These are phyloP conservation scores for Chytriomyces sp. DNA, from an alignment of 192 early-diverging fungal species.

Conservation along the genomic window DNA sequence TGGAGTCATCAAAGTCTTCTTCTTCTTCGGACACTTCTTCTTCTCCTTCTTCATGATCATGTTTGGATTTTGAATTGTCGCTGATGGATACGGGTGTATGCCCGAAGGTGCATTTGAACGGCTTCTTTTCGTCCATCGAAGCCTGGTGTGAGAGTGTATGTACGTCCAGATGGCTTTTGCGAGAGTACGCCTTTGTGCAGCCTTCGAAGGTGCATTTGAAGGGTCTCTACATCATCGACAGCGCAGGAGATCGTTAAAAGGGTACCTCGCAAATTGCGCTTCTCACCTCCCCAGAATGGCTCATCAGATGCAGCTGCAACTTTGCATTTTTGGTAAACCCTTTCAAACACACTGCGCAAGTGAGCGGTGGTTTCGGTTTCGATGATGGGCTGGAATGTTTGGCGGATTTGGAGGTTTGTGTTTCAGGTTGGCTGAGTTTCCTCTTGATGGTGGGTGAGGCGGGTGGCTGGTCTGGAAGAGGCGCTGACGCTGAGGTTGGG, in stretches of 20 bases:
- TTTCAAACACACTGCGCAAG: conserved; percentile 13
- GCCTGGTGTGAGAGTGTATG: conserved; percentile 15
- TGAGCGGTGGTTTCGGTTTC: no score
- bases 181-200: conserved; percentile 14
- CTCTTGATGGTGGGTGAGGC: no score
- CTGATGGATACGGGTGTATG: neutral
- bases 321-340: conserved; percentile 11
- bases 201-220: conserved; percentile 13
- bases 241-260: neutral
- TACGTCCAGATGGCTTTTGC: conserved; percentile 31
- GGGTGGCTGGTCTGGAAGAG: no score
- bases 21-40: neutral
- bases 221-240: neutral
- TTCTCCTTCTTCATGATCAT: neutral
- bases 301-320: conserved; percentile 1
- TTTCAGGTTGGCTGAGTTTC: no score
- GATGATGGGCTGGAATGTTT: no score
- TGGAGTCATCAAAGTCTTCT: neutral
- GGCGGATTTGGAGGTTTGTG: no score
- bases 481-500: no score
- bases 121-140: conserved; percentile 8
- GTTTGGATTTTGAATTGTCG: neutral
- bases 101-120: conserved; percentile 18
- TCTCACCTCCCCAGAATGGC: conserved; percentile 15
- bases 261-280: neutral